Percentiles rank a stretch among this genome's conserved stretches.
Evolutionary conservation across 805 yeast species (phyloP).

Genomic region (Wickerhamomyces chaumierensis): DNA sequence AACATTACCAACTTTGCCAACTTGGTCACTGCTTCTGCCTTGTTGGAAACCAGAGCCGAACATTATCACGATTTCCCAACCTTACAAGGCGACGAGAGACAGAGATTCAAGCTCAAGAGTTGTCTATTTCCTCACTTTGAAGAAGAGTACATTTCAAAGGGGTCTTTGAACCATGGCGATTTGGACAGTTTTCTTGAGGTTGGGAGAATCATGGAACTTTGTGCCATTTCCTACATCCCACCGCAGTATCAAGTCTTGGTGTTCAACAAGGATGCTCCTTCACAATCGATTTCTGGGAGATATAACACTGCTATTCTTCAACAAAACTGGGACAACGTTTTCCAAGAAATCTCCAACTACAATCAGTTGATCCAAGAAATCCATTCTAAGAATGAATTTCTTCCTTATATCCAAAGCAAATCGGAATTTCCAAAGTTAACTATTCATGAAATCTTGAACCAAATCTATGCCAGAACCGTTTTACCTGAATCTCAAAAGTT

Average conservation of each 20-base stretch:
- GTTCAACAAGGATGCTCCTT: constrained; percentile 24
- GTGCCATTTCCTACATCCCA: constrained; percentile 30
- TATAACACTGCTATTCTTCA: constrained; percentile 23
- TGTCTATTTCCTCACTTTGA: background rate
- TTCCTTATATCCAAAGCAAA: constrained; percentile 20
- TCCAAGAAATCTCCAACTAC: constrained; percentile 28
- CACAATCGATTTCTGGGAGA: constrained; percentile 26
- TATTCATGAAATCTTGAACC: constrained; percentile 59
- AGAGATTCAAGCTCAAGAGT: background rate
- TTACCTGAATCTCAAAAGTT: constrained; percentile 60
- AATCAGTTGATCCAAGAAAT: constrained; percentile 28
- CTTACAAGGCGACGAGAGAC: background rate
- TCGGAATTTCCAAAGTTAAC: constrained; percentile 28
- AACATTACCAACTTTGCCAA: background rate
- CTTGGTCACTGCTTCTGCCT: background rate
- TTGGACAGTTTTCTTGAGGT: constrained; percentile 56
- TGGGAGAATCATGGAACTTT: constrained; percentile 35
- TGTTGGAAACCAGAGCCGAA: background rate
- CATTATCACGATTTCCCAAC: background rate
- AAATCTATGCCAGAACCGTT: constrained; percentile 67
- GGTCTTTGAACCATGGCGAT: background rate
- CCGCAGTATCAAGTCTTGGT: constrained; percentile 21
- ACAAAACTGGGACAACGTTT: constrained; percentile 20
- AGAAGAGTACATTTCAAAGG: background rate
- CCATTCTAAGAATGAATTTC: constrained; percentile 22